Percentiles rank a stretch among this genome's conserved stretches.
phyloP scores from a whole-genome alignment of 345 rosid species.

The Brassica cretica region DNA sequence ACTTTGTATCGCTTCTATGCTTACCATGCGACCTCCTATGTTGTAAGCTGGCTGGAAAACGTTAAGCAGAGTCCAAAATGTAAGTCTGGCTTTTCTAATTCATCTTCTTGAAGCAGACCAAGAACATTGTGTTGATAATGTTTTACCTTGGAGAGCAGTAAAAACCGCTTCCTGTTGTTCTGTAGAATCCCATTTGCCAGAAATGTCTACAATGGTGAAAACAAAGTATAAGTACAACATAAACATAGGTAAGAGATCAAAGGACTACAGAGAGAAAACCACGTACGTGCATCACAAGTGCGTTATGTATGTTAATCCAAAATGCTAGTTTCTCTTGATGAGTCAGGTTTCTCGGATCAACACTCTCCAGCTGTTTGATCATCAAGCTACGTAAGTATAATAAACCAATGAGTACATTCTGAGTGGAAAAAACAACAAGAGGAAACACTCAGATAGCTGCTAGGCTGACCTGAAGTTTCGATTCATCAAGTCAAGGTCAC shows the following conservation, averaged over 20 bases:
- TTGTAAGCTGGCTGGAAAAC: slow-evolving; percentile 76
- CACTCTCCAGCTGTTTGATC: slow-evolving; percentile 62
- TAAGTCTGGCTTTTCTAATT: too few species aligned
- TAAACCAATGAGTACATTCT: slow-evolving; percentile 3
- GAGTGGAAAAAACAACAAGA: neutral
- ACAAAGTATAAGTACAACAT: neutral
- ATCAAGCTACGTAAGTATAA: slow-evolving; percentile 55
- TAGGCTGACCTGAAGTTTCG: slow-evolving; percentile 72
- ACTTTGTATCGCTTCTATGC: slow-evolving; percentile 68
- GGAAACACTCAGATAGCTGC: neutral
- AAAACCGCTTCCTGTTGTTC: slow-evolving; percentile 74
- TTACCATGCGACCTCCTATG: slow-evolving; percentile 78
- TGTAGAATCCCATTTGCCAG: slow-evolving; percentile 83
- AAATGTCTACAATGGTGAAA: slow-evolving; percentile 55
- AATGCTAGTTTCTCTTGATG: slow-evolving; percentile 90
- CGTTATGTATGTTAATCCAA: slow-evolving; percentile 93
- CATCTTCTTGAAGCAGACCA: neutral
- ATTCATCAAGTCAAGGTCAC: slow-evolving; percentile 72
- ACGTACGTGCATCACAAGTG: slow-evolving; percentile 86
- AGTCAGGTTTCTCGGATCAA: slow-evolving; percentile 65
- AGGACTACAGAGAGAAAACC: neutral
- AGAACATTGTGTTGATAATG: neutral
- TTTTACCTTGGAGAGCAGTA: slow-evolving; percentile 72
- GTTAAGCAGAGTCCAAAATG: neutral
- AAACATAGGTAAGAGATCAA: neutral